Percentiles rank a stretch among this genome's conserved stretches.
Conservation (phyloP, 805 yeast species). For the Candida chauliodis region DNA sequence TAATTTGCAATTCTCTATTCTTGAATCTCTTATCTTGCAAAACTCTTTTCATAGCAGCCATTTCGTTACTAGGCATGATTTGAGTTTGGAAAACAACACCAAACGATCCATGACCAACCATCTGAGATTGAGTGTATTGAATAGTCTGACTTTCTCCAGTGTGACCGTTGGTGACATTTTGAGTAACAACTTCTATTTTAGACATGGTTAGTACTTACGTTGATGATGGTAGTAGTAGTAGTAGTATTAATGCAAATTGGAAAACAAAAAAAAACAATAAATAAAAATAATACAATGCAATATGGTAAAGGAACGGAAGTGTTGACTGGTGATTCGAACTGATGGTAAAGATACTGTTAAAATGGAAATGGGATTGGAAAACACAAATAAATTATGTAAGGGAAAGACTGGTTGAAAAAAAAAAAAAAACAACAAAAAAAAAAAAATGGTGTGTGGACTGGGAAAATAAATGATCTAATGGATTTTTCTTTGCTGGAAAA, state of each 20-base stretch:
- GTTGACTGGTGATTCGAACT: no score
- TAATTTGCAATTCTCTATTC: slow-evolving; percentile 91
- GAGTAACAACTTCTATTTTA: slow-evolving; percentile 49
- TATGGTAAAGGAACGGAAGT: no score
- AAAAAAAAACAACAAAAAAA: no score
- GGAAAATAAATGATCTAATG: no score
- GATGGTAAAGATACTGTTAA: no score
- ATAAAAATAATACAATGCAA: no score
- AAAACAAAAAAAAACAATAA: background rate
- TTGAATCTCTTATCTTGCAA: slow-evolving; percentile 92
- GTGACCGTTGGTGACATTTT: slow-evolving; percentile 69
- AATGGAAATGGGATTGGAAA: no score
- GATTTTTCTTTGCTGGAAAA: no score
- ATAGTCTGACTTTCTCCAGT: slow-evolving; percentile 60
- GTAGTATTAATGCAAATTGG: background rate
- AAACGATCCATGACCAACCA: slow-evolving; percentile 99
- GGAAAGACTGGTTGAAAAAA: no score
- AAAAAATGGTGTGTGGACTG: no score
- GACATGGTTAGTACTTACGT: slow-evolving; percentile 23
- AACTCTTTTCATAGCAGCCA: slow-evolving; percentile 94
- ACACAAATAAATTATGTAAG: no score
- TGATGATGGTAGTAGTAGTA: background rate
- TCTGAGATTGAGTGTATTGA: slow-evolving; percentile 76
- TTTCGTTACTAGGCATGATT: slow-evolving; percentile 66
- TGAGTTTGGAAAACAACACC: slow-evolving; percentile 95